Base-by-base conservation (phyloP, 1,284 basidiomycete species). In the Puccinia brachypodii region DNA sequence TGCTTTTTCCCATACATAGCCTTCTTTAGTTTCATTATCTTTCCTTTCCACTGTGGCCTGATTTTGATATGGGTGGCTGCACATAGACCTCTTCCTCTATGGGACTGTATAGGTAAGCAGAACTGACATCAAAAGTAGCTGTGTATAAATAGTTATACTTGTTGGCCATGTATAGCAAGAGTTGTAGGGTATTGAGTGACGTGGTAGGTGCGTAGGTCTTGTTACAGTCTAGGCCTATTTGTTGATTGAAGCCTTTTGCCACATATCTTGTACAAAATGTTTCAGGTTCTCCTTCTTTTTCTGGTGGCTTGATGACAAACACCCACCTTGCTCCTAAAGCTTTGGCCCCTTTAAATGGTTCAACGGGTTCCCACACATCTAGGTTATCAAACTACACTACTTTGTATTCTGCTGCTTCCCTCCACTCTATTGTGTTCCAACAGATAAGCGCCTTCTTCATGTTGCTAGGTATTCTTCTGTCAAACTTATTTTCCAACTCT, bases 221-320 rank as follows among this genome's bases (percentile, higher is more conserved):
- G 28, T 73, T 53, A 31, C 71, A 50, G 31, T 56, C 71, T n/a
- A 58, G 4, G 3, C 71, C 71, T 25, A 73, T 33, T 33, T 33
- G 9, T 73, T 73, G 71, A 28, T 50, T 53, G 33, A 73, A 73
- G 0, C 44, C 71, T 33, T 73, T 50, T 19, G 71, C 44, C 2
- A 73, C 71, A 38, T 73, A 73, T 14, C 71, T 4, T 3, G 71
- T 50, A 22, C 50, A 25, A 9, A 14, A 71, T 14, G 3, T 71
- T 1, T 47, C 16, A n/a, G 14, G 2, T 3, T 7, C 25, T 19
- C 44, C 44, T 14, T 71, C 68, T 31, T 7, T 7, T 4, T 71
- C 42, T 3, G 33, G 9, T 3, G 28, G 8, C 31, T 71, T 71
- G 42, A 71, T 71, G 7, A 38, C 22, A 25, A 68, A 68, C 2